phyloP scores from a whole-genome alignment of 768 basidiomycete genomes.

The Suillus clintonianus region DNA sequence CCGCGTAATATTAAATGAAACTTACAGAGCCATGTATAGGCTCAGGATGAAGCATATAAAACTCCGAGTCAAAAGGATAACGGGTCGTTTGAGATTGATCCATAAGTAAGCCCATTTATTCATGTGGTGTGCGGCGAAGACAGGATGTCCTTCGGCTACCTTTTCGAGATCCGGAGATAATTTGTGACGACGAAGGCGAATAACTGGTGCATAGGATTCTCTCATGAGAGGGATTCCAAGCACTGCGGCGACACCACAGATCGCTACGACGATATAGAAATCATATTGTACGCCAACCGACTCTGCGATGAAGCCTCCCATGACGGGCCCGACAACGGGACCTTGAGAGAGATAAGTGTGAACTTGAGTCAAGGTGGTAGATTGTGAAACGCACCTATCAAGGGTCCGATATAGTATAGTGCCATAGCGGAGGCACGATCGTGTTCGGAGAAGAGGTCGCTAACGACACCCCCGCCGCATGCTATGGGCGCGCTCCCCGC shows the following conservation, averaged over 20 bases:
- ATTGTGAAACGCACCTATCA: constrained; percentile 44
- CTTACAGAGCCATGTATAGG: constrained; percentile 74
- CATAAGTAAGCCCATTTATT: constrained; percentile 49
- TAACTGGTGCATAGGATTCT: constrained; percentile 77
- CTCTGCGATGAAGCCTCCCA: background rate
- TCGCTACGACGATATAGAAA: background rate
- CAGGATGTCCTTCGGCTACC: constrained; percentile 27
- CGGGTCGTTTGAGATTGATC: constrained; percentile 55
- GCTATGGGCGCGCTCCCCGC: constrained; percentile 66
- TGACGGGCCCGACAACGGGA: constrained; percentile 45
- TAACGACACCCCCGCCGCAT: constrained; percentile 62
- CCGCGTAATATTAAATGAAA: constrained; percentile 10
- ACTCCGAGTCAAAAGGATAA: constrained; percentile 58
- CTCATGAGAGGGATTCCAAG: constrained; percentile 51
- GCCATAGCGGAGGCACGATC: constrained; percentile 73
- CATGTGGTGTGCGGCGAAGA: constrained; percentile 26
- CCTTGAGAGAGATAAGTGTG: constrained; percentile 25
- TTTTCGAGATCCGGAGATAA: constrained; percentile 47
- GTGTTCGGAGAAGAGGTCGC: constrained; percentile 52
- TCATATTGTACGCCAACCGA: background rate
- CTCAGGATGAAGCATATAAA: constrained; percentile 73
- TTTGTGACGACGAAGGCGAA: constrained; percentile 50
- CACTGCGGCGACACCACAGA: background rate
- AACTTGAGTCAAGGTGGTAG: background rate
- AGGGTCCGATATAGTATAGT: constrained; percentile 61